Conservation (phyloP, 2,329 filamentous ascomycete species). For the Paraconiothyrium brasiliense region DNA sequence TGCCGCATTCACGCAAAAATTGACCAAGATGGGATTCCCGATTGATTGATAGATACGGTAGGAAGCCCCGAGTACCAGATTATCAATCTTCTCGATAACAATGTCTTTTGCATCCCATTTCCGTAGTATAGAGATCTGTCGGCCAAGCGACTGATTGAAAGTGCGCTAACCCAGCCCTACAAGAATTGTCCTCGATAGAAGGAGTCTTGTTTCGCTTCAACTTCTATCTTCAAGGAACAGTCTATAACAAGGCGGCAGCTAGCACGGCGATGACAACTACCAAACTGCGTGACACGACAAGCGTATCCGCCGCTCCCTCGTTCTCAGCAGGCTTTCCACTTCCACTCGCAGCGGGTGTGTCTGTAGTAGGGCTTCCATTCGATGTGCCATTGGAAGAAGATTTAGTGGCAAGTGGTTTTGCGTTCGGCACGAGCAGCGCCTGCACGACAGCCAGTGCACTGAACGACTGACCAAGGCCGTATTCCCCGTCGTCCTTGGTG, state of each 20-base stretch:
- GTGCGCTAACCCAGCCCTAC: too few species aligned
- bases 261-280: background rate
- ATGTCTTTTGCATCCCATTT: too few species aligned
- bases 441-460: conserved; percentile 37
- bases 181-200: too few species aligned
- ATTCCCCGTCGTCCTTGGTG: conserved; percentile 15
- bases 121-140: too few species aligned
- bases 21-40: too few species aligned
- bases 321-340: conserved; percentile 1
- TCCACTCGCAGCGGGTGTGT: background rate
- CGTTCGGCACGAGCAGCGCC: conserved; percentile 30
- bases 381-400: conserved; percentile 6
- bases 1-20: too few species aligned
- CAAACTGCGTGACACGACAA: conserved; percentile 4
- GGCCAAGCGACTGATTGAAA: too few species aligned
- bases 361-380: background rate
- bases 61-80: too few species aligned
- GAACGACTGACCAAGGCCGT: conserved; percentile 30
- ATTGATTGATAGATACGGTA: too few species aligned
- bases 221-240: background rate
- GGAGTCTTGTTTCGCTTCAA: too few species aligned
- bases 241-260: background rate
- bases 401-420: conserved; percentile 15
- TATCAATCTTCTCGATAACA: too few species aligned
- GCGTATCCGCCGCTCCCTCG: background rate